Conservation (phyloP, 257 asterid species). For the Haberlea rhodopensis region DNA sequence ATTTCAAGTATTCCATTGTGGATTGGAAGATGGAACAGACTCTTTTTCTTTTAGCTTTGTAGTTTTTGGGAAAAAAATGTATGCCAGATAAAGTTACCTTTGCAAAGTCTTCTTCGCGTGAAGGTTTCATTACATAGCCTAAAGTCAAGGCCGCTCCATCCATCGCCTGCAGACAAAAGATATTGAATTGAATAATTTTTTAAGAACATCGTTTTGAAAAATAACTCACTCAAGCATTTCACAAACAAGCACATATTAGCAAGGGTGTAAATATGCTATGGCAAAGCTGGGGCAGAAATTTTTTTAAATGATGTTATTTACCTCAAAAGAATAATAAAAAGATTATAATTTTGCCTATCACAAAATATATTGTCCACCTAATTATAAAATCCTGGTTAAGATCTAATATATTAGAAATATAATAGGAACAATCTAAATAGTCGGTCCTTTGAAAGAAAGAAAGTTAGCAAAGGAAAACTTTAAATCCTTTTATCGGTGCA, state of each 20-base stretch:
- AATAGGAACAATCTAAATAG: conserved; percentile 2
- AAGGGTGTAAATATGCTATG: too few relatives aligned
- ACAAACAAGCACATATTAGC: conserved; percentile 19
- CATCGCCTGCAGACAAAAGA: conserved; percentile 46
- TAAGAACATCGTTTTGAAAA: not conserved
- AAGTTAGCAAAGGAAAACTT: not conserved
- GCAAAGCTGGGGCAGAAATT: too few relatives aligned
- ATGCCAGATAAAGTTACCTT: conserved; percentile 48
- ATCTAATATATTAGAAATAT: too few relatives aligned
- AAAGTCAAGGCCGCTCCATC: conserved; percentile 52
- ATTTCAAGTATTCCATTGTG: too few relatives aligned
- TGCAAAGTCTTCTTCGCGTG: conserved; percentile 95
- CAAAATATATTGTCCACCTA: too few relatives aligned
- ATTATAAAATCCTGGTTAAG: too few relatives aligned
- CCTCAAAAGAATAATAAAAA: too few relatives aligned
- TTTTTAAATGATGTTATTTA: too few relatives aligned
- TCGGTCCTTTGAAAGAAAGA: not conserved
- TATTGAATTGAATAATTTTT: conserved; percentile 21
- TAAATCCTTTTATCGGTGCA: not conserved
- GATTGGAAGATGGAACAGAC: too few relatives aligned
- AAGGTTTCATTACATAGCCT: conserved; percentile 91
- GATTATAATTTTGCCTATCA: too few relatives aligned
- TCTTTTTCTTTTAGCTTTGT: too few relatives aligned
- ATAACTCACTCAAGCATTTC: conserved; percentile 16
- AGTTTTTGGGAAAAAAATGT: too few relatives aligned